Evolutionary conservation across 768 basidiomycete genomes (phyloP).

Genomic region (Cystofilobasidium bisporidii): DNA sequence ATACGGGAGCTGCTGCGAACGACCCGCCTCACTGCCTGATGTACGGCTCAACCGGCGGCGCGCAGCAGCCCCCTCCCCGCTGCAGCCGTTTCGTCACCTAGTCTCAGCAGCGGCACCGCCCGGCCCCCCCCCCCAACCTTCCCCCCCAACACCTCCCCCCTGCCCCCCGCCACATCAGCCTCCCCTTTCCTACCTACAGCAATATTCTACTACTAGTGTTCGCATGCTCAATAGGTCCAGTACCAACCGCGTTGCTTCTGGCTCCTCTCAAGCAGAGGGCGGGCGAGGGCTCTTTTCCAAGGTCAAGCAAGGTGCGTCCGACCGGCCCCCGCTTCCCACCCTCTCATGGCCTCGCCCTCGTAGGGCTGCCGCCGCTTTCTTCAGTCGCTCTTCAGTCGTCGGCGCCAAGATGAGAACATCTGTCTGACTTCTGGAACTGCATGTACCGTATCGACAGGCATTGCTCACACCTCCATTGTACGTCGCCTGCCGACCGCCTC

Average conservation of each 20-base stretch:
- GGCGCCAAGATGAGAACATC: background rate
- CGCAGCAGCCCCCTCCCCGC: too few relatives aligned
- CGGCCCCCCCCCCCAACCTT: background rate
- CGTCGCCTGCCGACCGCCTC: background rate
- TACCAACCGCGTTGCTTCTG: background rate
- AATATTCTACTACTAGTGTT: too few relatives aligned
- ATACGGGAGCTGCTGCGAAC: too few relatives aligned
- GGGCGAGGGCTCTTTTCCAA: constrained; percentile 2
- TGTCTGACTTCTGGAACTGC: background rate
- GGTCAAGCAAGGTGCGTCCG: background rate
- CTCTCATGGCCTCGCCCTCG: too few relatives aligned
- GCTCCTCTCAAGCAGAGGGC: background rate
- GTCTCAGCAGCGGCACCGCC: too few relatives aligned
- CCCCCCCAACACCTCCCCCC: background rate
- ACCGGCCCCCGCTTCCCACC: background rate
- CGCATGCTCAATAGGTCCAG: background rate
- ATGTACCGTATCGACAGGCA: background rate
- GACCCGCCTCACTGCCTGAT: too few relatives aligned
- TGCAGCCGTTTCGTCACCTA: too few relatives aligned
- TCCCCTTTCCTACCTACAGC: too few relatives aligned
- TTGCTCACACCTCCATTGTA: constrained; percentile 2
- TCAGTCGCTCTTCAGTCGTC: too few relatives aligned
- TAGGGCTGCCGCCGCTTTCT: too few relatives aligned
- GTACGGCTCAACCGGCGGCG: too few relatives aligned
- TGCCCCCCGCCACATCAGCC: too few relatives aligned